Evolutionary conservation across 345 rosid genomes (phyloP), one percentile per base, ranked within the genome.

Genomic region (Lagerstroemia speciosa): DNA sequence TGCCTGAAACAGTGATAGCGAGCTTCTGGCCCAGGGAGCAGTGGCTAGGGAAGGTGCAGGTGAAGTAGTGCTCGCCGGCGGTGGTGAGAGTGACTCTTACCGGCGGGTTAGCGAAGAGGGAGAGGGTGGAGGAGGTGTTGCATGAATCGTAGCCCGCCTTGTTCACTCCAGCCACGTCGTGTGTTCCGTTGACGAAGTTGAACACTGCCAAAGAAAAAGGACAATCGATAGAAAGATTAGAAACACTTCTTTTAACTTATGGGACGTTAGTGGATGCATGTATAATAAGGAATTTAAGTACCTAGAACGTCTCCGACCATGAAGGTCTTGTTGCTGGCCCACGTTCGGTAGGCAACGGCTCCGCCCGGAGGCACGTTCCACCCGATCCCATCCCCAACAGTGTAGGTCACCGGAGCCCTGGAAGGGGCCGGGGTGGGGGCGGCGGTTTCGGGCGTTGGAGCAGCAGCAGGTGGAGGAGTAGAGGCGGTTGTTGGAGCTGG

Each of bases 161-260:
- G 15, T 73, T 65, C n/a, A 88, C 88, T 71, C 72, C 67, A 24
- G 81, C 80, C 33, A 81, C 93, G 16, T 83, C 65, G 60, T 88
- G 86, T 0, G 34, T 8, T 73, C 80, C 81, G 26, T 0, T 53
- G 3, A 46, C 17, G 52, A 77, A 87, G 71, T 74, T 81, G 62
- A 85, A 87, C 19, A 69, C 92, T 85, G 79, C 57, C 17, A 16
- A 43, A 31, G 12, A 12, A 3, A n/a, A n/a, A n/a, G n/a, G n/a
- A n/a, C n/a, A n/a, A n/a, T n/a, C n/a, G n/a, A n/a, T n/a, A n/a
- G n/a, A n/a, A n/a, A n/a, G n/a, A n/a, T n/a, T n/a, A n/a, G n/a
- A n/a, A n/a, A n/a, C n/a, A n/a, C n/a, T n/a, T n/a, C n/a, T n/a
- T n/a, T n/a, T n/a, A n/a, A n/a, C n/a, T n/a, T n/a, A n/a, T n/a